Percentiles rank a stretch among this genome's conserved stretches.
phyloP scores from a whole-genome alignment of 352 stramenopile species.

The Phytophthora rubi region DNA sequence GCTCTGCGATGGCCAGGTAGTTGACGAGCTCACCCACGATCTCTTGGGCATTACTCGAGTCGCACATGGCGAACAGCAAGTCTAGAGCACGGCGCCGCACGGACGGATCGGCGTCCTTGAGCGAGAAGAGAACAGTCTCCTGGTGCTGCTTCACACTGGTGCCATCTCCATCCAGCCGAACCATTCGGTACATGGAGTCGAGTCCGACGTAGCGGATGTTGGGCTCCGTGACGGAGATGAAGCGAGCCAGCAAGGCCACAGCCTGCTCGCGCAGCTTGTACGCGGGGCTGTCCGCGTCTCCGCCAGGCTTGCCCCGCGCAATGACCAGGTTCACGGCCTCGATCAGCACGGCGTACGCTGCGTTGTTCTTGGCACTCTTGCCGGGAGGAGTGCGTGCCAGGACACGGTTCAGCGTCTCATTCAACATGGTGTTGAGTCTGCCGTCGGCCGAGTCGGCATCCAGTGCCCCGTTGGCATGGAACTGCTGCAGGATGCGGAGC shows the following conservation, averaged over 20 bases:
- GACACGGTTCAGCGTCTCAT: constrained; percentile 93
- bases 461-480: constrained; percentile 61
- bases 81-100: constrained; percentile 95
- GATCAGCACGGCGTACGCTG: constrained; percentile 96
- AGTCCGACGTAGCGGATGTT: constrained; percentile 99
- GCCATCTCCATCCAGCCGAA: constrained; percentile 85
- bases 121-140: constrained; percentile 94
- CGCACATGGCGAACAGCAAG: constrained; percentile 98
- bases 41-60: constrained; percentile 94
- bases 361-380: constrained; percentile 95
- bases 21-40: constrained; percentile 97
- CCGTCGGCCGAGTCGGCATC: constrained; percentile 48
- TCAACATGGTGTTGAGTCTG: constrained; percentile 73
- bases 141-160: constrained; percentile 95
- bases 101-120: constrained; percentile 97
- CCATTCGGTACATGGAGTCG: constrained; percentile 96
- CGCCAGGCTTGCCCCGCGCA: constrained; percentile 85
- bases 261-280: constrained; percentile 90
- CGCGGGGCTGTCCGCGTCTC: constrained; percentile 44
- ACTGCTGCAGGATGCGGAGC: constrained; percentile 95
- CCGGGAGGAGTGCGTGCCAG: constrained; percentile 87
- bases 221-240: constrained; percentile 97
- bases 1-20: constrained; percentile 94
- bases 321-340: constrained; percentile 98
- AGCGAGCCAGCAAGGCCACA: constrained; percentile 95